These are phyloP conservation scores for Ilex aquifolium DNA, from an alignment of 257 asterid species.

Conservation along the genomic window DNA sequence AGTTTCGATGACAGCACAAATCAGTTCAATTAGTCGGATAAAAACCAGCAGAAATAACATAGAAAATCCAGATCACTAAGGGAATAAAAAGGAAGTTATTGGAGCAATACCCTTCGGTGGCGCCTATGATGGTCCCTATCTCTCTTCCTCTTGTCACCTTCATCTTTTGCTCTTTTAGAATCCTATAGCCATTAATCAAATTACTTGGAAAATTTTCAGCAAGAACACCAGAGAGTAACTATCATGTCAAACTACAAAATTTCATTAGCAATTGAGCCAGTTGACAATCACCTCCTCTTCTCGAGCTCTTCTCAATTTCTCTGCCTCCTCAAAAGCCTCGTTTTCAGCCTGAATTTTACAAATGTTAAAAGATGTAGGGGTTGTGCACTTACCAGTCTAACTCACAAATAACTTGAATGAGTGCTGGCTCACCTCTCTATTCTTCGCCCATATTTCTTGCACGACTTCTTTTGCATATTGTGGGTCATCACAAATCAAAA, in stretches of 20 bases:
- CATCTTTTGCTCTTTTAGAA: slow-evolving; percentile 83
- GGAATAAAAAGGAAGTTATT: too few relatives aligned
- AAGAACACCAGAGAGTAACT: neutral
- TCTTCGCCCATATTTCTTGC: slow-evolving; percentile 6
- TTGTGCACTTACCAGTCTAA: neutral
- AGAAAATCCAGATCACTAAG: too few relatives aligned
- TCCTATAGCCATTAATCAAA: slow-evolving; percentile 41
- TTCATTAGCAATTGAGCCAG: neutral
- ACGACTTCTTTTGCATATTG: slow-evolving; percentile 23
- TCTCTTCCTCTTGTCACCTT: slow-evolving; percentile 78
- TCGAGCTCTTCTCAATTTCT: slow-evolving; percentile 13
- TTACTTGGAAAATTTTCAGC: neutral
- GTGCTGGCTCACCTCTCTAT: neutral
- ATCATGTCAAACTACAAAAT: neutral
- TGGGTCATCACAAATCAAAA: slow-evolving; percentile 23
- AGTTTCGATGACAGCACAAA: too few relatives aligned
- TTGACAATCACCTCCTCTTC: slow-evolving; percentile 18
- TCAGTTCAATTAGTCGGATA: too few relatives aligned
- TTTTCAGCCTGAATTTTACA: slow-evolving; percentile 17
- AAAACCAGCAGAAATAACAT: too few relatives aligned
- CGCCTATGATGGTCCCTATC: slow-evolving; percentile 55
- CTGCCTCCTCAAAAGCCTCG: slow-evolving; percentile 30
- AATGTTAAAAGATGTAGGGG: neutral
- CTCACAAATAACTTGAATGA: neutral
- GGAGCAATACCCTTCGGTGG: slow-evolving; percentile 17